Evolutionary conservation across 139 green algal species (phyloP).

Genomic region (Desmodesmus armatus): DNA sequence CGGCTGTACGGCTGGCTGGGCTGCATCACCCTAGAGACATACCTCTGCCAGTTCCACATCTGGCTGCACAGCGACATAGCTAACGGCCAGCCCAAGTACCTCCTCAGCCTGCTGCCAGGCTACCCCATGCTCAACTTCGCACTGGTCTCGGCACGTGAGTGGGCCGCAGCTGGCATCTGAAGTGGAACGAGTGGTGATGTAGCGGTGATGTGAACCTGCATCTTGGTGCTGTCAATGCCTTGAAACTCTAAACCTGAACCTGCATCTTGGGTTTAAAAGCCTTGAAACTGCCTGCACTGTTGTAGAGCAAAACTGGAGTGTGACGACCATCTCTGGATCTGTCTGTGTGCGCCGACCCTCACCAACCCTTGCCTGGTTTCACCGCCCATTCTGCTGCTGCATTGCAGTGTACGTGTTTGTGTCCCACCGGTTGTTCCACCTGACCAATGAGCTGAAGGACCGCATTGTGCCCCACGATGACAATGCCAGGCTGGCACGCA

Average conservation of each 20-base stretch:
- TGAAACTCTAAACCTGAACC: no score
- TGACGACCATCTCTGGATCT: no score
- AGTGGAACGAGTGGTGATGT: no score
- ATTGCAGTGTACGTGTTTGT: slow-evolving; percentile 84
- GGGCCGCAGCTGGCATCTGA: no score
- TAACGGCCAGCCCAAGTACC: slow-evolving; percentile 90
- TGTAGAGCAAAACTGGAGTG: no score
- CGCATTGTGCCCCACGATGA: slow-evolving; percentile 84
- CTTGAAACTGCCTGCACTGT: no score
- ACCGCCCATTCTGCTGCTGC: slow-evolving; percentile 2
- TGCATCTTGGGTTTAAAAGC: no score
- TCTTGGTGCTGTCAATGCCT: no score
- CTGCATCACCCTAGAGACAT: slow-evolving; percentile 98
- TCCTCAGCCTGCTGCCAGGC: slow-evolving; percentile 84
- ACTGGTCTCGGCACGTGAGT: slow-evolving; percentile 73
- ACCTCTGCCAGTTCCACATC: slow-evolving; percentile 95
- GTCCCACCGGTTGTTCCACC: slow-evolving; percentile 86
- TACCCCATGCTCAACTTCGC: slow-evolving; percentile 97
- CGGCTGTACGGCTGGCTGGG: slow-evolving; percentile 93
- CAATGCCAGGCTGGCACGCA: slow-evolving; percentile 79
- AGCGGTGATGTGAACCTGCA: no score
- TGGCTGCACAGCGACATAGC: slow-evolving; percentile 86
- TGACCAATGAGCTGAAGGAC: slow-evolving; percentile 89
- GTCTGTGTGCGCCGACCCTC: no score
- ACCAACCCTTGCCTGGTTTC: no score